Evolutionary conservation across 116 monocot species (phyloP), one percentile per base, ranked within the genome.

Genomic region (Trichopus zeylanicus): DNA sequence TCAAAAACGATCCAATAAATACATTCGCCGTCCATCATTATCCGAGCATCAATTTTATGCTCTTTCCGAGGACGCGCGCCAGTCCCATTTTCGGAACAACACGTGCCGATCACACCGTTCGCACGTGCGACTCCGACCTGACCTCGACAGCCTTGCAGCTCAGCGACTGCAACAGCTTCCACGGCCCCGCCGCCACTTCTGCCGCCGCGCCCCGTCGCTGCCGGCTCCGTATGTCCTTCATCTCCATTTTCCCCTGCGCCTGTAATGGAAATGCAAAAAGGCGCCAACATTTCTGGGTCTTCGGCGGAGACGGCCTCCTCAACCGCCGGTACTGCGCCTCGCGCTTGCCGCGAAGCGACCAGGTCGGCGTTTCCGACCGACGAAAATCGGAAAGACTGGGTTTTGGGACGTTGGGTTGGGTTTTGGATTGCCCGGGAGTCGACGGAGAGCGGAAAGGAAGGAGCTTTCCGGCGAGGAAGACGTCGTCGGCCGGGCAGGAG

Each of bases 141-240:
- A 55, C 9, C 29, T 55, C 55, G 15, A 55, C 55, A 10, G 55
- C 55, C 55, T 34, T 63, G 56, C 71, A 71, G 55, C 71, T 71
- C 30, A 71, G 48, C 19, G 63, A 56, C 29, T 48, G 62, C 46
- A 75, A 34, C 16, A 75, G 22, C 48, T 56, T 53, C 75, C 75
- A 75, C 24, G 37, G 15, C 10, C 23, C 33, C 6, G 57, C 8
- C 28, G 12, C 10, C 21, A 8, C 8, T 30, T 4, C 20, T 11
- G 30, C 1, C 11, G 12, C 22, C 60, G 24, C 31, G 32, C 61
- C 46, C 63, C 63, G 48, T 31, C 53, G 55, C 57, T 52, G 63
- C 15, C 75, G 67, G 25, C 59, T 68, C 32, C 39, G 48, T 26
- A 75, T 58, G 30, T 67, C 61, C 32, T 28, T 59, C 64, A 75